These are phyloP conservation scores for Thraustochytrium striatum DNA, from an alignment of 352 stramenopile genomes.

Conservation along the genomic window DNA sequence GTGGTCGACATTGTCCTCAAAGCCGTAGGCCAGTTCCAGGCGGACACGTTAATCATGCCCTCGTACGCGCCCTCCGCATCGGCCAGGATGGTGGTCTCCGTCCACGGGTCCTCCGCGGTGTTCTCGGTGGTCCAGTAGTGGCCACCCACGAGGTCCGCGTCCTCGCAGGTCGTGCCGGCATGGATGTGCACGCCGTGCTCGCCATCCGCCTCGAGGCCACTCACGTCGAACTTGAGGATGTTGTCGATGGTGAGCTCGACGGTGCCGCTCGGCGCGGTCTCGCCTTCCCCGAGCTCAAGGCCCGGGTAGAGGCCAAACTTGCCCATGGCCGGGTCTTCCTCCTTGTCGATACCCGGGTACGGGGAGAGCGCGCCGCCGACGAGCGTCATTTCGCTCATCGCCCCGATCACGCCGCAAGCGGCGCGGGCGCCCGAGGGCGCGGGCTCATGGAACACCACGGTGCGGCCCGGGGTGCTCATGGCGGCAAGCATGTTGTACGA, in stretches of 20 bases:
- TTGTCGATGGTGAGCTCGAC: background rate
- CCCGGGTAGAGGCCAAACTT: too few relatives aligned
- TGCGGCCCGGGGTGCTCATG: background rate
- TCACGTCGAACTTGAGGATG: background rate
- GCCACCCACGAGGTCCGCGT: background rate
- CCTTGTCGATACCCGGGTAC: too few relatives aligned
- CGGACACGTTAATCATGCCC: background rate
- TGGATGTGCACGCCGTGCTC: background rate
- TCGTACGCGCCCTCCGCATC: background rate
- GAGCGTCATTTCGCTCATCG: too few relatives aligned
- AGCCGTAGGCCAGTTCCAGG: background rate
- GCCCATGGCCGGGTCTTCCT: too few relatives aligned
- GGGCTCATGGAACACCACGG: slow-evolving; percentile 13
- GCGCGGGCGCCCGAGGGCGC: background rate
- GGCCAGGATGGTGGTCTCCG: background rate
- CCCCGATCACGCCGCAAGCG: background rate
- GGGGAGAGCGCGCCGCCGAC: too few relatives aligned
- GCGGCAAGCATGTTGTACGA: background rate
- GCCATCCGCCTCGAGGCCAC: background rate
- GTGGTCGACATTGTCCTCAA: background rate
- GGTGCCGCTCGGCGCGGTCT: background rate
- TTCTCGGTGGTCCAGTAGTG: background rate
- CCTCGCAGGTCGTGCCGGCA: background rate
- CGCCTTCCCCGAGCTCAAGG: too few relatives aligned
- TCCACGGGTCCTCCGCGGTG: background rate